Base-by-base conservation (phyloP, 2,329 filamentous ascomycete species). In the Macrophomina phaseolina region DNA sequence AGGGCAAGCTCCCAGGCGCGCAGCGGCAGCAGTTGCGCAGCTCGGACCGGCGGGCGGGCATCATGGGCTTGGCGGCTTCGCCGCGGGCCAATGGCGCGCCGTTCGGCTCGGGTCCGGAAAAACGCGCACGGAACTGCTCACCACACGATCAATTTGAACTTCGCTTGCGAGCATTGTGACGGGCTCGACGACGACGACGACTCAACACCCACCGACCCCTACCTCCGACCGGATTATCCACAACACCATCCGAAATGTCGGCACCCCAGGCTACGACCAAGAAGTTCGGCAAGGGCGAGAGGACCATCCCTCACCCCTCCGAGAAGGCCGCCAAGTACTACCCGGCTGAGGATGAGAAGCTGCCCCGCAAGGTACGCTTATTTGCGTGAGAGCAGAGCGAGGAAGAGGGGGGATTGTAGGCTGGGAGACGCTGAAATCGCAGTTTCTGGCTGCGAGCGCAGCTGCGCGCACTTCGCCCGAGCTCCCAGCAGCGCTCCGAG, bases 301-400 rank as follows among this genome's bases (percentile, higher is more conserved):
- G 94, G 87, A 88, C 91, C 84, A 90, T 97, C 83, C 93, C 92
- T 83, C 89, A 91, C 84, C 83, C 87, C 84, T 87, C 87, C 81
- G 89, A 97, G 85, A 97, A 96, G 92, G 94, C 94, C 79, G 90
- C 92, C 88, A 98, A 97, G 88, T 99, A 94, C 93, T 99, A 99
- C 87, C 92, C 93, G 83, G 92, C 93, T 81, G 91, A 96, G 84
- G 94, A 97, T 84, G 91, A 94, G 81, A 81, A 88, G 82, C 86
- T 91, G 85, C 88, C 89, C 79, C 97, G 94, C 90, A 94, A 96
- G 92, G 95, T 99, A 89, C 88, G 64, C 64, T 45, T 55, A 61
- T 49, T 49, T 40, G 58, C 48, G 12, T 28, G 45, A 62, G 42
- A 49, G 30, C 58, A 49, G 16, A 38, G 32, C 18, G 58, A 36